Base-by-base conservation (phyloP, 164 flowering plant species). In the Protea cynaroides region DNA sequence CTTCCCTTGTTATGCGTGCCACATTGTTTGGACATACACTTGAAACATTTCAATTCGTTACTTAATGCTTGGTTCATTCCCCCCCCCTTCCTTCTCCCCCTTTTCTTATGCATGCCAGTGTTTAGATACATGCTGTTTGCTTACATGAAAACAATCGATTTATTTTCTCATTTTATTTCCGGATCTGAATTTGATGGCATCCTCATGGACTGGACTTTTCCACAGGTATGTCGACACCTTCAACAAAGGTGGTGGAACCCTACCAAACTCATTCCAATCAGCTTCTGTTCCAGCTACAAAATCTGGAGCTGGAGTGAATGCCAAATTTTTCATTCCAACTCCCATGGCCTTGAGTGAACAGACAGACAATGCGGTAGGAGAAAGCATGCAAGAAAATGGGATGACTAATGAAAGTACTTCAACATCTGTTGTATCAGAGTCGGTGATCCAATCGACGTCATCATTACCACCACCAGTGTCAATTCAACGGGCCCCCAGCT, bases 141-240 rank as follows among this genome's bases (percentile, higher is more conserved):
- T 29, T 29, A n/a, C n/a, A n/a, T n/a, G 34, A 29, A 29, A 29
- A 29, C 4, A 29, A 2, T 29, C 34, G 2, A 29, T 29, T 2
- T 29, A 29, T 29, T 29, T 2, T 29, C 34, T 29, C 34, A 5
- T 29, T 29, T 29, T 29, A 5, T 29, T 29, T 29, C 34, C 34
- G 5, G 34, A 29, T 29, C 5, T 29, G 34, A 15, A 49, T 4
- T 49, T 49, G 19, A 49, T 18, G 52, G 52, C n/a, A 12, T 3
- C 52, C 52, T 7, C n/a, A 1, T 49, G 52, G n/a, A 49, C 52
- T 15, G 52, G 18, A 18, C 18, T 49, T 18, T 18, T 49, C 52
- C 15, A 19, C 80, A 88, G 95, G 84, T 88, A 88, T 61, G 95
- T 88, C 51, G 95, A 88, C 74, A 86, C 95, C 38, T 88, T 86